Evolutionary conservation across 768 basidiomycete species (phyloP).

Genomic region (Dacryopinax spathularia): DNA sequence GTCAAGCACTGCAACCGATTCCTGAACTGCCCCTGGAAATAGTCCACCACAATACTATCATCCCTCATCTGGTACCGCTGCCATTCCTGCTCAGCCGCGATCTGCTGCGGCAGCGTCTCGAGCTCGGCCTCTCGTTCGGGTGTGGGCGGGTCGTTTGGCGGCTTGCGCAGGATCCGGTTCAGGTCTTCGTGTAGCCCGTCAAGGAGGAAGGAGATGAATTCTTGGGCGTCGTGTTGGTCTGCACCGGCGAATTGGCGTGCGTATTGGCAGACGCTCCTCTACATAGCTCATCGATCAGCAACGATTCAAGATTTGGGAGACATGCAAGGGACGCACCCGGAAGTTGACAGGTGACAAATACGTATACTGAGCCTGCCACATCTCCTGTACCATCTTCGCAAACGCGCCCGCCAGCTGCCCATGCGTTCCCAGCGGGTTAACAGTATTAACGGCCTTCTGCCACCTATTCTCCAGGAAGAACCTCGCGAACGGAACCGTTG

Average conservation of each 20-base stretch:
- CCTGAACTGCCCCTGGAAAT: constrained; percentile 94
- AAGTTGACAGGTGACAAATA: constrained; percentile 72
- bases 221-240: constrained; percentile 95
- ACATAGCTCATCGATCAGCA: constrained; percentile 11
- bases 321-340: constrained; percentile 49
- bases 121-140: constrained; percentile 77
- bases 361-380: constrained; percentile 78
- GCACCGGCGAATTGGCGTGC: constrained; percentile 65
- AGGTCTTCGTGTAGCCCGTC: constrained; percentile 86
- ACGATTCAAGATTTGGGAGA: not conserved
- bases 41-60: constrained; percentile 88
- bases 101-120: constrained; percentile 69
- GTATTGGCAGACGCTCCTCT: constrained; percentile 47
- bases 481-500: constrained; percentile 80
- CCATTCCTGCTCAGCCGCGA: constrained; percentile 92
- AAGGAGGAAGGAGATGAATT: constrained; percentile 85
- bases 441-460: constrained; percentile 67
- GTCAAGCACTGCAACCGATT: constrained; percentile 80
- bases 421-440: constrained; percentile 77
- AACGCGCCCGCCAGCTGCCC: constrained; percentile 72
- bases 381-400: constrained; percentile 63
- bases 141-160: constrained; percentile 42
- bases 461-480: constrained; percentile 81
- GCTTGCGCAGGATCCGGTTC: constrained; percentile 66
- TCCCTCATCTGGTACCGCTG: constrained; percentile 74